Evolutionary conservation across 768 basidiomycete species (phyloP), one percentile per base, ranked within the genome.

Genomic region (Lanmaoa pseudosensibilis): DNA sequence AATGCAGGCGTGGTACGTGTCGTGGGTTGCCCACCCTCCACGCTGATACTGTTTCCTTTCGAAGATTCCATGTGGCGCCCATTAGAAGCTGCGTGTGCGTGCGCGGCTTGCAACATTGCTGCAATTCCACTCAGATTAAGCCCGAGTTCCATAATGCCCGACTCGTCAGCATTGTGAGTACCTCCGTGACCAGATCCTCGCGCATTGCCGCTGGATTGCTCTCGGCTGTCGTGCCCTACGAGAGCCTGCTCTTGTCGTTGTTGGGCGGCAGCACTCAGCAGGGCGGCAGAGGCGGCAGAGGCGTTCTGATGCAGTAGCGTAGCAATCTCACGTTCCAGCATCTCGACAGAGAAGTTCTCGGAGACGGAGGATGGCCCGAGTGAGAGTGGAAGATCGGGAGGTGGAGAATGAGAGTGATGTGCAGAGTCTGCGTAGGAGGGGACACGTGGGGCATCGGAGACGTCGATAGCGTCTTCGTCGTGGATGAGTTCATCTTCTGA

Each of bases 91-190:
- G 78, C 80, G 39, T 82, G 84, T 5, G 83, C 83, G 48, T 89
- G 86, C 10, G 86, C 90, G 51, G 88, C 90, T 59, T 91, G 88
- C 32, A 92, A 75, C 61, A 90, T 86, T 46, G 88, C 89, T n/a
- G 86, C 88, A 46, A 92, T 80, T 5, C 84, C 81, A 59, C 77
- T 82, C 40, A 89, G 69, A 64, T 80, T 82, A 43, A 87, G 73
- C 36, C 80, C 78, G n/a, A 86, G 71, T 46, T 78, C 77, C 11
- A 74, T 38, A 15, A 68, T 63, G 25, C 48, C 21, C 11, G 60
- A 38, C 33, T 52, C 59, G 43, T 60, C 65, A 52, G 48, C 34
- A 49, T 57, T 56, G 69, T 56, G 57, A 54, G 30, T 34, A 45
- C 33, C 52, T 25, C 45, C 59, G 25, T 63, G 61, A 50, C 46